A percentile compares a stretch with the other conserved stretches of the same genome.
phyloP scores from a whole-genome alignment of 441 rosid genomes.

The Daphne laureola region DNA sequence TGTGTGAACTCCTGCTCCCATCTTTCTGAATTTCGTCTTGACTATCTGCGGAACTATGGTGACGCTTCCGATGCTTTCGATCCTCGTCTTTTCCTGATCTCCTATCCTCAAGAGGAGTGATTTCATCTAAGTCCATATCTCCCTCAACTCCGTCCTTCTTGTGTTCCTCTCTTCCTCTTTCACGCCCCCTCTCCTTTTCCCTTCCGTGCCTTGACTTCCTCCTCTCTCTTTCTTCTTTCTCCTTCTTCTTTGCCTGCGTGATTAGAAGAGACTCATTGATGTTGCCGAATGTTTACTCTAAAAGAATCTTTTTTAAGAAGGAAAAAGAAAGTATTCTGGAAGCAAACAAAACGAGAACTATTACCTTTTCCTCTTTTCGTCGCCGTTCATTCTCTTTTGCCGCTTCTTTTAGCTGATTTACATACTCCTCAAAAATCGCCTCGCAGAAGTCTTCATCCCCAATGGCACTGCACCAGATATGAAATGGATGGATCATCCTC shows the following conservation, averaged over 20 bases:
- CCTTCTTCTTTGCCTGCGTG: conserved; percentile 42
- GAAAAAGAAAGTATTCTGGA: no score
- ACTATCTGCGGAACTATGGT: conserved; percentile 26
- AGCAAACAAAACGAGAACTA: conserved; percentile 1
- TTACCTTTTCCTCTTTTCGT: conserved; percentile 51
- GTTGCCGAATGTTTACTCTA: no score
- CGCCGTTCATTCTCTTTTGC: conserved; percentile 36
- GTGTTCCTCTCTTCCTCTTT: conserved; percentile 42
- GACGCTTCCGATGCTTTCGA: conserved; percentile 40
- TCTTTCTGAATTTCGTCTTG: conserved; percentile 33
- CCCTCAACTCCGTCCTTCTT: conserved; percentile 28
- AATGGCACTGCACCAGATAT: conserved; percentile 35
- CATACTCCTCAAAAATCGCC: conserved; percentile 45
- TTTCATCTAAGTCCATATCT: conserved; percentile 27
- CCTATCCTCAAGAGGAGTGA: conserved; percentile 27
- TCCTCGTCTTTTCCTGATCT: conserved; percentile 40
- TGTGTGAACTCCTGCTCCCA: conserved; percentile 29
- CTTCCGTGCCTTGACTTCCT: conserved; percentile 42
- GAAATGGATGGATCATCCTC: conserved; percentile 8
- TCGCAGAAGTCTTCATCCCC: conserved; percentile 49
- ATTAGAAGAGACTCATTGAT: not conserved
- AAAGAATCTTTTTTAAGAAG: no score
- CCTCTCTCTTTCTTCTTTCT: conserved; percentile 45
- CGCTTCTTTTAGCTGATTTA: conserved; percentile 43
- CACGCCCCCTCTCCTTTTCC: conserved; percentile 38